Percentiles rank a stretch among this genome's conserved stretches.
Conservation (phyloP, 257 asterid species). For the Petrea volubilis region DNA sequence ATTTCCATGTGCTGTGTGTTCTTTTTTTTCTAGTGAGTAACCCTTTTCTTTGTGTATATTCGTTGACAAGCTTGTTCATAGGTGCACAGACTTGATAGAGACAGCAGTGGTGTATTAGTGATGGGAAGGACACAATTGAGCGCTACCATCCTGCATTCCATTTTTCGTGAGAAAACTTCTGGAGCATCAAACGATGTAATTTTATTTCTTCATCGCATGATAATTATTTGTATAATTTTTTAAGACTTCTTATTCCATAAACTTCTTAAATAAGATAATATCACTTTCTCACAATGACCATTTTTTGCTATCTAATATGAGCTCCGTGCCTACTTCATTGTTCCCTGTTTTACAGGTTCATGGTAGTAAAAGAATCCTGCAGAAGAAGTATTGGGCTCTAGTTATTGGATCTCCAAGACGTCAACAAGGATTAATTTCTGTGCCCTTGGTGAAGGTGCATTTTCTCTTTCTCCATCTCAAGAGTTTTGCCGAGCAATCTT, state of each 20-base stretch:
- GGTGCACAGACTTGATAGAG: slow-evolving; percentile 99
- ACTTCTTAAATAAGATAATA: slow-evolving; percentile 1
- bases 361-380: slow-evolving; percentile 48
- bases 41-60: slow-evolving; percentile 25
- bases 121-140: slow-evolving; percentile 93
- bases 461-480: slow-evolving; percentile 6
- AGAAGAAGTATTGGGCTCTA: slow-evolving; percentile 87
- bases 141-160: slow-evolving; percentile 77
- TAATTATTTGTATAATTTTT: not conserved
- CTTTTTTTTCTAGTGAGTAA: slow-evolving; percentile 18
- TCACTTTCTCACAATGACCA: not conserved
- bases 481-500: not conserved
- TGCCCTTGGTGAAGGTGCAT: slow-evolving; percentile 76
- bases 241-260: not conserved
- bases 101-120: slow-evolving; percentile 91
- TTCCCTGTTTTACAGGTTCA: slow-evolving; percentile 42
- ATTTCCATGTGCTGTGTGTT: not conserved
- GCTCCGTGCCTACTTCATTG: slow-evolving; percentile 3
- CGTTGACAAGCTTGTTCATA: slow-evolving; percentile 53
- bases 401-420: slow-evolving; percentile 93
- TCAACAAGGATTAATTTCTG: slow-evolving; percentile 62
- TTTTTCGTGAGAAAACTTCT: slow-evolving; percentile 86
- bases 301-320: slow-evolving; percentile 9
- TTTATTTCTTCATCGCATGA: not conserved
- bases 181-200: slow-evolving; percentile 57